These are phyloP conservation scores for Candida broadrunensis DNA, from an alignment of 805 yeast genomes.

Conservation along the genomic window DNA sequence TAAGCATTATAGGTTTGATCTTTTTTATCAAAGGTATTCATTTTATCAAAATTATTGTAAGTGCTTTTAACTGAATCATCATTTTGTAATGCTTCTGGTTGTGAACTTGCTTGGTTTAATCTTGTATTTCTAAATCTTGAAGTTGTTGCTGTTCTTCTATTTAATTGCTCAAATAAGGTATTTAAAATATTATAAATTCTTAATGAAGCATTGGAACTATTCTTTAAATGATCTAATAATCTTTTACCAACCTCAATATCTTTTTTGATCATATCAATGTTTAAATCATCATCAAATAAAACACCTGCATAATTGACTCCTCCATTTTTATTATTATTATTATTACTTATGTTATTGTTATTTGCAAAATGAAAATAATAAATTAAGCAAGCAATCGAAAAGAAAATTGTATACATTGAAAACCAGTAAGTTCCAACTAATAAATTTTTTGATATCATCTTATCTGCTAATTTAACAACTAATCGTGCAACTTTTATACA, in stretches of 20 bases:
- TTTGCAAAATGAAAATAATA: slow-evolving; percentile 69
- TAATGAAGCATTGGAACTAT: slow-evolving; percentile 72
- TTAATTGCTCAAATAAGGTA: slow-evolving; percentile 75
- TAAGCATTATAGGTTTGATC: background rate
- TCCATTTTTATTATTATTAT: slow-evolving; percentile 7
- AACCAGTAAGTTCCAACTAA: slow-evolving; percentile 90
- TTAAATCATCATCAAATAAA: slow-evolving; percentile 43
- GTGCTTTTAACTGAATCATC: slow-evolving; percentile 19
- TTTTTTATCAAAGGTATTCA: slow-evolving; percentile 16
- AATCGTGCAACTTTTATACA: slow-evolving; percentile 83
- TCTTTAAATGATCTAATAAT: slow-evolving; percentile 67
- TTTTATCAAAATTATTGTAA: slow-evolving; percentile 25
- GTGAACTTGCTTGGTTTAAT: slow-evolving; percentile 1
- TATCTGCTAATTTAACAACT: slow-evolving; percentile 77
- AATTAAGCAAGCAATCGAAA: slow-evolving; percentile 82
- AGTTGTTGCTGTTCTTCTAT: slow-evolving; percentile 61
- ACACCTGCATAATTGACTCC: slow-evolving; percentile 45
- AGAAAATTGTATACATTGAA: slow-evolving; percentile 83
- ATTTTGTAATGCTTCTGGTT: background rate
- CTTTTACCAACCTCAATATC: slow-evolving; percentile 83
- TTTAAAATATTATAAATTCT: slow-evolving; percentile 79
- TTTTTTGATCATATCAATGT: slow-evolving; percentile 57
- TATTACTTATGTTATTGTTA: slow-evolving; percentile 29
- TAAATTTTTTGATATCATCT: slow-evolving; percentile 69
- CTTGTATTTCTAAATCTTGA: slow-evolving; percentile 14